Conservation (phyloP, 2,329 filamentous ascomycete species). For the Colletotrichum musae region DNA sequence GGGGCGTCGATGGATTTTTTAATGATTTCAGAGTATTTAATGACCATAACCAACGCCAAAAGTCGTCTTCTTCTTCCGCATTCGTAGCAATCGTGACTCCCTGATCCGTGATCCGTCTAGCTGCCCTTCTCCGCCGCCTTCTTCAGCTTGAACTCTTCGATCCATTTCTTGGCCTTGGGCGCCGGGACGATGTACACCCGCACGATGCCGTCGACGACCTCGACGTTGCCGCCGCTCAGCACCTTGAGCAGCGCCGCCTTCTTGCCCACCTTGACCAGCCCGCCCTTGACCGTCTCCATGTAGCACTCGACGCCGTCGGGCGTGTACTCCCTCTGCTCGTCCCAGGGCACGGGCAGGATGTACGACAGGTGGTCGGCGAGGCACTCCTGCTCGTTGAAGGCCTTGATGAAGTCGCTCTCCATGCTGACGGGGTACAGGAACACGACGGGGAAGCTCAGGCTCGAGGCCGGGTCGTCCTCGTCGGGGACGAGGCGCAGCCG, state of each 20-base stretch:
- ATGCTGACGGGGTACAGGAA: slow-evolving; percentile 87
- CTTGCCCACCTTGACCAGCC: slow-evolving; percentile 90
- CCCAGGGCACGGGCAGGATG: slow-evolving; percentile 92
- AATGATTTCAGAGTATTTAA: neutral
- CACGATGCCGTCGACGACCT: slow-evolving; percentile 89
- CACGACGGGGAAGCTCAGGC: slow-evolving; percentile 82
- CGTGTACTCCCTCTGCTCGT: slow-evolving; percentile 76
- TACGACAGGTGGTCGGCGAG: slow-evolving; percentile 86
- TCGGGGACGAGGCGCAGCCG: slow-evolving; percentile 78
- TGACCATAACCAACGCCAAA: slow-evolving; percentile 16
- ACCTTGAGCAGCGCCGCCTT: slow-evolving; percentile 84
- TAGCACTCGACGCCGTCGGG: slow-evolving; percentile 83
- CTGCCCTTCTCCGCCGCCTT: slow-evolving; percentile 65
- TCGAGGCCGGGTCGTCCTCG: slow-evolving; percentile 79
- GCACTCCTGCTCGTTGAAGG: slow-evolving; percentile 82
- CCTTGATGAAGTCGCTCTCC: slow-evolving; percentile 92
- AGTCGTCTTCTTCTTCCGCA: slow-evolving; percentile 2
- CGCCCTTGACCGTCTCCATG: slow-evolving; percentile 85
- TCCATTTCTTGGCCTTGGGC: slow-evolving; percentile 78
- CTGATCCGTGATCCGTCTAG: neutral
- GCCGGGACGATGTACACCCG: slow-evolving; percentile 87
- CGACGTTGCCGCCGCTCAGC: slow-evolving; percentile 81
- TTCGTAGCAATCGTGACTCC: slow-evolving; percentile 16
- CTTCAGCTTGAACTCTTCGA: slow-evolving; percentile 86
- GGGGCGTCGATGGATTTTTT: slow-evolving; percentile 18